A percentile compares a stretch with the other conserved stretches of the same genome.
These are phyloP conservation scores for Leccinellum luteum DNA, from an alignment of 768 basidiomycete species.

Conservation along the genomic window DNA sequence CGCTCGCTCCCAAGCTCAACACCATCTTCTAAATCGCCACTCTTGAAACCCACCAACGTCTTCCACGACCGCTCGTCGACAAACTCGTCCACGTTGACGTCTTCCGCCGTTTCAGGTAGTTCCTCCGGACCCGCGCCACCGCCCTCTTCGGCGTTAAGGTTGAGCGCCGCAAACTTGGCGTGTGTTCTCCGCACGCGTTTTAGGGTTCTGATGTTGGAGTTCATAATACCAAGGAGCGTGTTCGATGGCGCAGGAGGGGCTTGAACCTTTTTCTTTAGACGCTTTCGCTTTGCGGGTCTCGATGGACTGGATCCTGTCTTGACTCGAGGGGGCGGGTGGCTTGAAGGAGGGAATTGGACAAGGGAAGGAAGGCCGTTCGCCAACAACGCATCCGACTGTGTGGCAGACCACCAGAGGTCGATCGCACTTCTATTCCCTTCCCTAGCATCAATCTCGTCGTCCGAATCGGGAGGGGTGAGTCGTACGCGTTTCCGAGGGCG, in stretches of 20 bases:
- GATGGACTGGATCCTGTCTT: conserved; percentile 11
- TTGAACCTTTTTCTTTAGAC: conserved; percentile 20
- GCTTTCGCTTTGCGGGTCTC: conserved; percentile 21
- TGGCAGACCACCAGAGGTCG: conserved; percentile 75
- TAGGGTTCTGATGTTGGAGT: conserved; percentile 72
- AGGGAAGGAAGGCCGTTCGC: conserved; percentile 63
- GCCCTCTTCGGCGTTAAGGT: conserved; percentile 34
- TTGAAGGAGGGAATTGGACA: conserved; percentile 29
- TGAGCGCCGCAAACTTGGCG: conserved; percentile 62
- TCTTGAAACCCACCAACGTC: conserved; percentile 20
- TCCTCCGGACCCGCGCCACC: conserved; percentile 35
- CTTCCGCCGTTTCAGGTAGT: conserved; percentile 33
- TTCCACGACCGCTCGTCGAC: conserved; percentile 66
- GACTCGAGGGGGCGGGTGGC: conserved; percentile 4
- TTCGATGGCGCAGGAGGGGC: conserved; percentile 30
- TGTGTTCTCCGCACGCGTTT: conserved; percentile 72
- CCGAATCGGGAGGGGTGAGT: conserved; percentile 40
- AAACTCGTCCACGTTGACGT: conserved; percentile 26
- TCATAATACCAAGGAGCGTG: conserved; percentile 68
- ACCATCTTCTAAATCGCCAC: conserved; percentile 14
- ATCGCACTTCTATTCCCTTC: conserved; percentile 42
- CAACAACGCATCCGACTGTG: conserved; percentile 58
- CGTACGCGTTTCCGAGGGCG: conserved; percentile 66
- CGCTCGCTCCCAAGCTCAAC: conserved; percentile 60
- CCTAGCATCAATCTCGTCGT: conserved; percentile 24